Evolutionary conservation across 345 rosid genomes (phyloP), one percentile per base, ranked within the genome.

Genomic region (Bretschneidera sinensis): DNA sequence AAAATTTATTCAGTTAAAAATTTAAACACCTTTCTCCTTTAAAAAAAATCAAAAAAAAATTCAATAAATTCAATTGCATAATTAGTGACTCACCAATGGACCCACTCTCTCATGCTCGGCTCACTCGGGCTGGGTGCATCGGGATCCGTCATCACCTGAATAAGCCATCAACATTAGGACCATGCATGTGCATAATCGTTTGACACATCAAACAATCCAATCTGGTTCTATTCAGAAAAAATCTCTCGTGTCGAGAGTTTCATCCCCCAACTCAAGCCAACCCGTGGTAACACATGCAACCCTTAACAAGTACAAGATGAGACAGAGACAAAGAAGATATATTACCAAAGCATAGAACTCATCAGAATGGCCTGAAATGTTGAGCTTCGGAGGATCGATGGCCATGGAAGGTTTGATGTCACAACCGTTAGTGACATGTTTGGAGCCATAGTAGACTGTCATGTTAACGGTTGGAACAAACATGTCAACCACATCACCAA

Each of bases 91-190:
- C n/a, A 91, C 97, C 98, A 91, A 51, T 91, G 98, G 61, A 84
- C 74, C 96, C 91, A 85, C 65, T 91, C 98, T 60, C 98, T 72
- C 89, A 83, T 70, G 75, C 66, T 74, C 1, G 98, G 98, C 66
- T 88, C 96, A 59, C 98, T 86, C 10, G 97, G 97, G 51, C 96
- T 88, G 5, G 97, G 97, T 21, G 97, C 97, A 64, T 91, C 97
- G 48, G 97, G 96, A 66, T 91, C 96, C 21, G 80, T 85, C 97
- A 91, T 91, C 71, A 88, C 84, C 97, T 88, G 64, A 60, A 51
- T 9, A 0, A 55, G 25, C n/a, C 23, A 39, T 24, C 74, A 69
- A 16, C 48, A 17, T 45, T 39, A 39, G 16, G 10, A 39, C 45
- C 45, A 39, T 39, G 45, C 45, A 39, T n/a, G n/a, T n/a, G n/a